Base-by-base conservation (phyloP, 129 eudicot species). In the Sambucus nigra region DNA sequence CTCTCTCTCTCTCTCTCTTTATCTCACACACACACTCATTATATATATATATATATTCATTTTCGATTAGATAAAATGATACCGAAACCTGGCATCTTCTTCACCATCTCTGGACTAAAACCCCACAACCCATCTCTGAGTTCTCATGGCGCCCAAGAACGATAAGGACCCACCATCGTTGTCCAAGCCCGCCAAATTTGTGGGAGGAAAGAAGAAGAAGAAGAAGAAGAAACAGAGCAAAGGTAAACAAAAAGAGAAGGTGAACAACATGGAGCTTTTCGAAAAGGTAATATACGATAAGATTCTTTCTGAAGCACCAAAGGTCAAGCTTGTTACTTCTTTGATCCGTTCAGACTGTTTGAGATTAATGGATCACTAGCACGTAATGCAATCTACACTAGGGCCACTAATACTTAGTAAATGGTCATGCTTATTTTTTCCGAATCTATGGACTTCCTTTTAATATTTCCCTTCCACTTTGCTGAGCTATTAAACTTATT, bases 221-320 rank as follows among this genome's bases (percentile, higher is more conserved):
- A 87, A 87, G 96, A n/a, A 69, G 48, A 81, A 87, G 96, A 87
- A 87, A 73, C 83, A 94, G 96, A 87, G 96, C 79, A 87, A 87
- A 70, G 94, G 96, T 35, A 87, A 87, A 78, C 96, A 87, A 76
- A 87, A 87, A 84, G 96, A 87, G 76, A 87, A 87, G 94, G 96
- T 83, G 69, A 87, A 87, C 87, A 87, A 87, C 84, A 79, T 88
- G 97, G 97, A 83, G 40, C 56, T 88, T 38, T 84, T 88, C 28
- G 97, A 84, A 55, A 83, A 84, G 86, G 79, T 81, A 4, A 89
- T 95, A 9, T 89, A 84, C 26, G 97, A 89, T 57, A 89, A 89
- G 88, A 83, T 89, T 63, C 80, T 84, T 11, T n/a, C 80, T 21
- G 97, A 89, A 70, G 95, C 88, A 26, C 93, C 94, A 5, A 89